Conservation (phyloP, 306 rosid genomes). For the Corylus americana region DNA sequence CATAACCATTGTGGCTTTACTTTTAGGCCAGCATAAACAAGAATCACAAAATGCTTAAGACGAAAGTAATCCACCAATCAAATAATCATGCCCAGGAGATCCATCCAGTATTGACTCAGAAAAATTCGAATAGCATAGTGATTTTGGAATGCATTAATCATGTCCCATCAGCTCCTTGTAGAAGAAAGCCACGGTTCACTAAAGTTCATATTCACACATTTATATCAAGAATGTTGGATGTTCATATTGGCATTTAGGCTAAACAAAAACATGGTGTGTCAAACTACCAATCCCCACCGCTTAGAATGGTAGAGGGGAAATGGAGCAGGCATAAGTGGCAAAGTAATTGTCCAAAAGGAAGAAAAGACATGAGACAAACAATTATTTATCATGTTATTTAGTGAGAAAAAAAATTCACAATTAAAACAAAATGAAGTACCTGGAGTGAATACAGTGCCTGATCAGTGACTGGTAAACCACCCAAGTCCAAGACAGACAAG, state of each 20-base stretch:
- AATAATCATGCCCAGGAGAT: background rate
- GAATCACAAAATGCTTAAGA: background rate
- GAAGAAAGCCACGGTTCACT: background rate
- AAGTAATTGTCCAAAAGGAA: background rate
- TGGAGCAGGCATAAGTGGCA: background rate
- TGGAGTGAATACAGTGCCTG: constrained; percentile 53
- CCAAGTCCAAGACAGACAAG: constrained; percentile 74
- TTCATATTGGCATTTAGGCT: background rate
- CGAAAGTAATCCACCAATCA: background rate
- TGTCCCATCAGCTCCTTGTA: background rate
- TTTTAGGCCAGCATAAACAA: background rate
- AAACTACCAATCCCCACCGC: background rate
- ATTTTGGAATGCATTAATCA: background rate
- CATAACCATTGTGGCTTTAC: background rate
- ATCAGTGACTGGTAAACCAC: constrained; percentile 89
- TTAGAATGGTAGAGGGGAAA: background rate
- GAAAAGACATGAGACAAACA: background rate
- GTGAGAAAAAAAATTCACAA: background rate
- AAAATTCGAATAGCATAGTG: background rate
- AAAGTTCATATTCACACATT: background rate
- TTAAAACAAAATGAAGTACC: constrained; percentile 35
- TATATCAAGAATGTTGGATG: background rate
- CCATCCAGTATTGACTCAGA: background rate
- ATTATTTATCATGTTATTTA: background rate
- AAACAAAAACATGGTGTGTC: background rate